These are phyloP conservation scores for Corynespora cassiicola DNA, from an alignment of 2,329 filamentous ascomycete genomes.

Conservation along the genomic window DNA sequence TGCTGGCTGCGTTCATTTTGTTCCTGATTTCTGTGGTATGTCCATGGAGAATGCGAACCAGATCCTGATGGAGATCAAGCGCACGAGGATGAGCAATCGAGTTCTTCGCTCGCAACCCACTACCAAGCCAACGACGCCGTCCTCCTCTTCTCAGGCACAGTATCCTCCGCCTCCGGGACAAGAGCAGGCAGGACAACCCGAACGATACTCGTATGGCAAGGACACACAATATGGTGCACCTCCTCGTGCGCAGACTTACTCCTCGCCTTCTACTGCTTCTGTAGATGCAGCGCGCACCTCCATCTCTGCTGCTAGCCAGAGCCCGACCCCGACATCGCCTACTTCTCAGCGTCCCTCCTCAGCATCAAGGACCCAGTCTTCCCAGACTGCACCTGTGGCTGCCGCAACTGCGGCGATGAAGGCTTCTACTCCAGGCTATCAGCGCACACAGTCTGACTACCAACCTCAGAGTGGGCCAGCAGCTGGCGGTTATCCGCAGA, in stretches of 20 bases:
- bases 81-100: constrained; percentile 62
- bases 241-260: constrained; percentile 50
- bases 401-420: constrained; percentile 58
- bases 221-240: constrained; percentile 44
- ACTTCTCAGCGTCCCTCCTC: constrained; percentile 54
- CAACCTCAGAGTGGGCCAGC: constrained; percentile 38
- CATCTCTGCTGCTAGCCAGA: constrained; percentile 43
- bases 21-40: constrained; percentile 99
- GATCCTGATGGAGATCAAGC: constrained; percentile 85
- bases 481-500: constrained; percentile 45
- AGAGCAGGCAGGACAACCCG: constrained; percentile 48
- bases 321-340: constrained; percentile 54
- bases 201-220: constrained; percentile 57
- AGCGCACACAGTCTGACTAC: constrained; percentile 54
- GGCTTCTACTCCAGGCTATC: constrained; percentile 51
- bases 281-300: constrained; percentile 57
- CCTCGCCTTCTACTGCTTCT: constrained; percentile 48
- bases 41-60: constrained; percentile 97
- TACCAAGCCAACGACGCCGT: constrained; percentile 57
- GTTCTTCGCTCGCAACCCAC: constrained; percentile 26
- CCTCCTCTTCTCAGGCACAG: constrained; percentile 39
- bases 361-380: constrained; percentile 57
- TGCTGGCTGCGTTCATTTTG: constrained; percentile 88
- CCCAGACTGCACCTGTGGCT: constrained; percentile 48
- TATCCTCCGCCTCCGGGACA: constrained; percentile 41